phyloP scores from a whole-genome alignment of 495 filamentous ascomycete species.

The Neurospora sp. region DNA sequence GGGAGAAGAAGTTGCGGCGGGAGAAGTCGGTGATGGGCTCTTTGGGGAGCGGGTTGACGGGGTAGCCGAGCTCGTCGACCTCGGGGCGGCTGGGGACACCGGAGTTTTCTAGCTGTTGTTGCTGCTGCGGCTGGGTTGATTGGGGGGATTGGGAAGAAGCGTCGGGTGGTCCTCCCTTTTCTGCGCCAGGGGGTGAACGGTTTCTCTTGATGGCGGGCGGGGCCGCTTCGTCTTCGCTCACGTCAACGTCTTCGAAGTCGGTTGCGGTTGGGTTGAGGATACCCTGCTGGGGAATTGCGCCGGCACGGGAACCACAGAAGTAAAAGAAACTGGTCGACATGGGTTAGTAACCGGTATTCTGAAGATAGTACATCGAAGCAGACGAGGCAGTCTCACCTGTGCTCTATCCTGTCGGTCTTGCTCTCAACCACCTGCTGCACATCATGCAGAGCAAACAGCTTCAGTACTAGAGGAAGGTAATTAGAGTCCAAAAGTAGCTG shows the following conservation, averaged over 20 bases:
- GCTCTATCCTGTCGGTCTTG: constrained; percentile 70
- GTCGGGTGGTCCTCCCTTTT: constrained; percentile 1
- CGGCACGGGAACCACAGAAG: constrained; percentile 58
- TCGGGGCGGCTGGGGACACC: constrained; percentile 54
- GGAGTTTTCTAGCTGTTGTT: constrained; percentile 33
- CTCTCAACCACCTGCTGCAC: constrained; percentile 80
- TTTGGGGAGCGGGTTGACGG: constrained; percentile 50
- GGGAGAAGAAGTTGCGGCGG: constrained; percentile 86
- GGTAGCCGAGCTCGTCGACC: constrained; percentile 82
- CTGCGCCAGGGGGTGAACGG: constrained; percentile 32
- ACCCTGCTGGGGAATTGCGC: constrained; percentile 14
- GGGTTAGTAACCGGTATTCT: not conserved
- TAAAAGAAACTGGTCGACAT: constrained; percentile 63
- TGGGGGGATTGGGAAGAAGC: not conserved
- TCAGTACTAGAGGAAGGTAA: constrained; percentile 84
- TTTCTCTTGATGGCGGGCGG: constrained; percentile 68
- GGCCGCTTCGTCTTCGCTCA: constrained; percentile 60
- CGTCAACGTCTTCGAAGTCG: constrained; percentile 24
- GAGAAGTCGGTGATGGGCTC: constrained; percentile 84
- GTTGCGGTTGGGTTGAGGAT: constrained; percentile 16
- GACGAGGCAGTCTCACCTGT: constrained; percentile 46
- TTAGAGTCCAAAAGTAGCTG: constrained; percentile 90
- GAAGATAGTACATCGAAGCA: not conserved
- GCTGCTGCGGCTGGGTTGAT: not conserved
- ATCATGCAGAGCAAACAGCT: constrained; percentile 88